Evolutionary conservation across 176 grass and related monocot genomes (phyloP).

Genomic region (Phyllostachys edulis): DNA sequence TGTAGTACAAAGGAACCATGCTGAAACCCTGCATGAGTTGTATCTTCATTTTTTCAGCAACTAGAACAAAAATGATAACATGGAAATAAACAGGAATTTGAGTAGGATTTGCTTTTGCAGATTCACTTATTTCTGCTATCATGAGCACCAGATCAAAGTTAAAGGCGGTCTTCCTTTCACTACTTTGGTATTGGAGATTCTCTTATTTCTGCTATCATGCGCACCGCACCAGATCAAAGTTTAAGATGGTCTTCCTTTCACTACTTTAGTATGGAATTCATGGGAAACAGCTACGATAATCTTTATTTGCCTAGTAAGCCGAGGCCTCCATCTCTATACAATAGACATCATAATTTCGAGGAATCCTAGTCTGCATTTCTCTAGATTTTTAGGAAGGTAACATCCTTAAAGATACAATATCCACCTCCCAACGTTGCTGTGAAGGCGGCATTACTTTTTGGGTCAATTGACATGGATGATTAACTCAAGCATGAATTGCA

Average conservation of each 20-base stretch:
- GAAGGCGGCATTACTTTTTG: neutral
- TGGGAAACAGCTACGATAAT: neutral
- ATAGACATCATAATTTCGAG: neutral
- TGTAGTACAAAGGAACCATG: conserved; percentile 87
- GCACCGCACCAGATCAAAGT: neutral
- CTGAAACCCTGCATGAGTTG: conserved; percentile 81
- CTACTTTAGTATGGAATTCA: neutral
- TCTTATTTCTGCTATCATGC: neutral
- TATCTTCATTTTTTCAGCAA: conserved; percentile 10
- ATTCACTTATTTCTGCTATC: neutral
- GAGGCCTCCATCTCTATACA: neutral
- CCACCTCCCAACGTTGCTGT: neutral
- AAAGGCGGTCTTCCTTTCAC: neutral
- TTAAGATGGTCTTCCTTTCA: neutral
- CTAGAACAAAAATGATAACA: neutral
- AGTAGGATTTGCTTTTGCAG: conserved; percentile 5
- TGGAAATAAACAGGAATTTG: neutral
- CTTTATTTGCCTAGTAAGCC: neutral
- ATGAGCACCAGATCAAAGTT: neutral
- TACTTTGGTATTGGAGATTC: neutral
- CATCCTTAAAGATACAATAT: neutral
- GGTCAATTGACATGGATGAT: neutral
- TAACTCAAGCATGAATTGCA: conserved; percentile 12
- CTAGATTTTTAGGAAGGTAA: neutral
- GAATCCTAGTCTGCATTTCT: neutral